These are phyloP conservation scores for Penicillium sp. DNA, from an alignment of 2,329 filamentous ascomycete genomes.

Conservation along the genomic window DNA sequence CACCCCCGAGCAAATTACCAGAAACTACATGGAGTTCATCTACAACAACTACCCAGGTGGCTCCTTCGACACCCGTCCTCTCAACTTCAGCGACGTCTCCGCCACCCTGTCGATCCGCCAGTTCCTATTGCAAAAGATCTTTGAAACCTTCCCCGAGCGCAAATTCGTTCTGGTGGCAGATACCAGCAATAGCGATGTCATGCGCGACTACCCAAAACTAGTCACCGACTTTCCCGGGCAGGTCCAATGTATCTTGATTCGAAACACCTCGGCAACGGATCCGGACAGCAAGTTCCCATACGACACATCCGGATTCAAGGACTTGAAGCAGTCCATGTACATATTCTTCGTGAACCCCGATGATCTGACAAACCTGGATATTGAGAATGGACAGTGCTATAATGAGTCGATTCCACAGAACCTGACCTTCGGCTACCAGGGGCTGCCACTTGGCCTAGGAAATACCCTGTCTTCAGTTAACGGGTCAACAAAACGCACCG, in stretches of 20 bases:
- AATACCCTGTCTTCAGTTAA: conserved; percentile 8
- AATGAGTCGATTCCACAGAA: conserved; percentile 60
- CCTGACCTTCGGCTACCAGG: conserved; percentile 60
- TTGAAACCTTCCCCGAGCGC: conserved; percentile 64
- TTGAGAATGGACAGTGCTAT: conserved; percentile 59
- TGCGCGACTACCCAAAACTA: conserved; percentile 53
- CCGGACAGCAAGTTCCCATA: conserved; percentile 61
- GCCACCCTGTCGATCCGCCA: conserved; percentile 63
- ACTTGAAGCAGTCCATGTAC: conserved; percentile 56
- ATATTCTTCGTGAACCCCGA: conserved; percentile 72
- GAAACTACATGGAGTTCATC: conserved; percentile 69
- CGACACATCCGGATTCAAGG: conserved; percentile 62
- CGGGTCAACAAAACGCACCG: conserved; percentile 13
- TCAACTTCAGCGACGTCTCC: conserved; percentile 69
- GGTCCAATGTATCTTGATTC: conserved; percentile 67
- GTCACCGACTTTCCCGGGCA: conserved; percentile 59
- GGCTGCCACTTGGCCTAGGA: conserved; percentile 22
- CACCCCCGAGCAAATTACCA: conserved; percentile 66
- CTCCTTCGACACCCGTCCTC: conserved; percentile 66
- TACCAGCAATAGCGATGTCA: conserved; percentile 67
- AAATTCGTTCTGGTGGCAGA: conserved; percentile 70
- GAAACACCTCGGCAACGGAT: conserved; percentile 66
- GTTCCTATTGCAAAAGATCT: conserved; percentile 61
- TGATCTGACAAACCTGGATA: conserved; percentile 58
- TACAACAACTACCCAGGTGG: conserved; percentile 69